These are phyloP conservation scores for Xylaria cubensis DNA, from an alignment of 495 filamentous ascomycete species.

Conservation along the genomic window DNA sequence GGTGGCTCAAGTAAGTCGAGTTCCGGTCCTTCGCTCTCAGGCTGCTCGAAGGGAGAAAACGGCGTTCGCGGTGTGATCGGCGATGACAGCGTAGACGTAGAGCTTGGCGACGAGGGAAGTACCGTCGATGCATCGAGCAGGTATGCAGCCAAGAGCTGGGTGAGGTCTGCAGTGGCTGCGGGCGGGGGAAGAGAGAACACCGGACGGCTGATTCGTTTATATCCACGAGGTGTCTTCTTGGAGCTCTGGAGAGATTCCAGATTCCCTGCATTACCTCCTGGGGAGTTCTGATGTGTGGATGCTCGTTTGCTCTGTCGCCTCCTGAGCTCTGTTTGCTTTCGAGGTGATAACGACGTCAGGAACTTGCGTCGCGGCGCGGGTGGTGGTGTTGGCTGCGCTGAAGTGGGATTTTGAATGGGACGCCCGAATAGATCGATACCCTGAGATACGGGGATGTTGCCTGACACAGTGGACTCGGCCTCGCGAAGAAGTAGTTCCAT, in stretches of 20 bases:
- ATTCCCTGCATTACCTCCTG: conserved; percentile 4
- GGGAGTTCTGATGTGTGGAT: conserved; percentile 28
- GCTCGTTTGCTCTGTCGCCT: conserved; percentile 46
- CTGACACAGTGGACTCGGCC: conserved; percentile 46
- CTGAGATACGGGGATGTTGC: conserved; percentile 47
- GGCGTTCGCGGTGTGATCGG: conserved; percentile 26
- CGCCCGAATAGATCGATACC: conserved; percentile 46
- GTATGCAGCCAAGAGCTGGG: conserved; percentile 41
- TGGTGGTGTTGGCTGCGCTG: not conserved
- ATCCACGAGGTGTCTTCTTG: conserved; percentile 38
- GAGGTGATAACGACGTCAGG: conserved; percentile 39
- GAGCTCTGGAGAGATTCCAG: conserved; percentile 26
- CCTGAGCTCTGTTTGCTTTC: conserved; percentile 44
- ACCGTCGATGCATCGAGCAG: conserved; percentile 32
- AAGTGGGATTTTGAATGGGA: conserved; percentile 1
- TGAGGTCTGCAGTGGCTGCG: conserved; percentile 42
- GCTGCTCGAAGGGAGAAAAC: conserved; percentile 35
- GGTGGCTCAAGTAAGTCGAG: conserved; percentile 48
- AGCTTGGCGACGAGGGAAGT: conserved; percentile 28
- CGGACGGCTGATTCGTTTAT: conserved; percentile 47
- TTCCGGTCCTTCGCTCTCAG: conserved; percentile 34
- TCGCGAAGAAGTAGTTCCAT: conserved; percentile 46
- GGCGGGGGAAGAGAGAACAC: conserved; percentile 39
- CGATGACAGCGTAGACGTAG: conserved; percentile 40
- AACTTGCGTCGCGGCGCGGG: conserved; percentile 34